Conservation (phyloP, 2,329 filamentous ascomycete genomes). For the Colletotrichum godetiae region DNA sequence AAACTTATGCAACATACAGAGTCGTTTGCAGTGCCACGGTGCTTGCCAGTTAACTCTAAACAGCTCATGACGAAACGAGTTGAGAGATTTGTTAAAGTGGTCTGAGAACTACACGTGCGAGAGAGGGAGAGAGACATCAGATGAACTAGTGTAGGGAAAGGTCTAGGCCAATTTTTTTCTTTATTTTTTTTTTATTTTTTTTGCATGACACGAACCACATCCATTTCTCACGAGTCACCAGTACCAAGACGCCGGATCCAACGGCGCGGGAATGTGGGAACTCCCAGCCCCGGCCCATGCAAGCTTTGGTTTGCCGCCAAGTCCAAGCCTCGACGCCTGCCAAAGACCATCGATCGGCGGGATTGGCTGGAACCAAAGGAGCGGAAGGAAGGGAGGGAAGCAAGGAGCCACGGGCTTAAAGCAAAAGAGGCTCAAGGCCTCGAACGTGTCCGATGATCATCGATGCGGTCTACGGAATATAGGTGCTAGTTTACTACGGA, state of each 20-base stretch:
- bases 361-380: neutral
- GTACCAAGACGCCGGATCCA: neutral
- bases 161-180: neutral
- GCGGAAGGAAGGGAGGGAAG: neutral
- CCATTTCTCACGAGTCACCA: neutral
- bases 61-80: too few species aligned
- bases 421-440: neutral
- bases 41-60: neutral
- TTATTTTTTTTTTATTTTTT: neutral
- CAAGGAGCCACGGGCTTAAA: neutral
- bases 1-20: neutral
- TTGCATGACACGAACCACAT: conserved; percentile 1
- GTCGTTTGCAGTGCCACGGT: too few species aligned
- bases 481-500: neutral
- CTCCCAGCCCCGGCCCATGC: neutral
- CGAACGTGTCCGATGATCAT: neutral
- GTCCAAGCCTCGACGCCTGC: neutral
- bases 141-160: neutral
- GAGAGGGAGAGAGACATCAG: neutral
- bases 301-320: neutral
- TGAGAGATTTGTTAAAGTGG: neutral
- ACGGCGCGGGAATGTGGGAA: conserved; percentile 1
- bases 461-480: neutral
- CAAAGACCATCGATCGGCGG: neutral
- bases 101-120: neutral